phyloP scores from a whole-genome alignment of 176 grass and related monocot species.

The Oropetium thomaeum region DNA sequence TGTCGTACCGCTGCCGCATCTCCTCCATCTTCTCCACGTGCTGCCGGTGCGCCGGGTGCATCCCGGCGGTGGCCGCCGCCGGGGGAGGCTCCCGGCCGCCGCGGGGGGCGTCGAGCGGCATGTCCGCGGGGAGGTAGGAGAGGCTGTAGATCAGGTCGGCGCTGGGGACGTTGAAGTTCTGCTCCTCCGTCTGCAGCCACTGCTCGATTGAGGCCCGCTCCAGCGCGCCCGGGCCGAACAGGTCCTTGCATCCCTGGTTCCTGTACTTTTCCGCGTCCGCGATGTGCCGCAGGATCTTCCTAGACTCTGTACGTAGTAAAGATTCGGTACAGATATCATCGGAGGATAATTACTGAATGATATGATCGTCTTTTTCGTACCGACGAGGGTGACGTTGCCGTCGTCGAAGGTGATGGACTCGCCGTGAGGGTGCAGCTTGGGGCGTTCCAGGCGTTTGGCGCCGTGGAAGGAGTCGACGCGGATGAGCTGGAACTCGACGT shows the following conservation, averaged over 20 bases:
- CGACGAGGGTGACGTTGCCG: slow-evolving; percentile 40
- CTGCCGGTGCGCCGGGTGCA: slow-evolving; percentile 33
- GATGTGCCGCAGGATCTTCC: slow-evolving; percentile 72
- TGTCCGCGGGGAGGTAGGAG: slow-evolving; percentile 21
- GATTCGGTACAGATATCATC: too few relatives aligned
- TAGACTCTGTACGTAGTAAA: slow-evolving; percentile 60
- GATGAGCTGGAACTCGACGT: slow-evolving; percentile 70
- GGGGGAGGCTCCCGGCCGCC: neutral
- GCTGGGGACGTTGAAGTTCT: slow-evolving; percentile 73
- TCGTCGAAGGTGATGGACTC: slow-evolving; percentile 59
- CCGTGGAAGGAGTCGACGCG: slow-evolving; percentile 57
- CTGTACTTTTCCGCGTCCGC: slow-evolving; percentile 66
- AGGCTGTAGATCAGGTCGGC: slow-evolving; percentile 74
- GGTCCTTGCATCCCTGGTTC: slow-evolving; percentile 47
- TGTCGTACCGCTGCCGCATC: slow-evolving; percentile 41
- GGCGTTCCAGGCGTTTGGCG: slow-evolving; percentile 14
- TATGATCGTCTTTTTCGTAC: neutral
- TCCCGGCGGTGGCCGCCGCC: neutral
- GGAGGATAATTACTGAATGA: too few relatives aligned
- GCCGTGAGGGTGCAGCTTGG: slow-evolving; percentile 43
- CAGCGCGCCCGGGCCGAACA: slow-evolving; percentile 65
- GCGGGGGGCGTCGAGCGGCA: slow-evolving; percentile 1
- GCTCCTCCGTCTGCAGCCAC: slow-evolving; percentile 87
- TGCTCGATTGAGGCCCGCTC: slow-evolving; percentile 81
- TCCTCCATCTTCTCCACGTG: slow-evolving; percentile 39